Base-by-base conservation (phyloP, 371 early-diverging fungal species). In the Amoeboradix gromovi region DNA sequence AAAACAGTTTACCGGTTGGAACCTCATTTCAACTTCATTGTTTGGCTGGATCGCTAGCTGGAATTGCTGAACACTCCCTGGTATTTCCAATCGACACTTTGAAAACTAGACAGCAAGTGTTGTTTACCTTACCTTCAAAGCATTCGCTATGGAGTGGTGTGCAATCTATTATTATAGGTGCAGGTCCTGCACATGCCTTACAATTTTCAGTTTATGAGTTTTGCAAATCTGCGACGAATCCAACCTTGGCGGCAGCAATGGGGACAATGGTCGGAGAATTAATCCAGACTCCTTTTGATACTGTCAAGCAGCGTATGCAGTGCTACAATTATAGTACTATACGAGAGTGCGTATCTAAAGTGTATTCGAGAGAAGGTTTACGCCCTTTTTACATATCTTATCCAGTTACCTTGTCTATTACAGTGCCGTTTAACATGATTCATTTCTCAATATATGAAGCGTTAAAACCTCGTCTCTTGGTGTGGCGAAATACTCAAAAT, bases 51-150 rank as follows among this genome's bases (percentile, higher is more conserved):
- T 93, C 94, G 1, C 79, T 91, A 22, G 96, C 96, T 29, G 96
- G 96, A 71, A 91, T 94, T 72, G 87, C 89, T 32, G 96, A 95
- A 76, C 96, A 95, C 75, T 83, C 87, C 68, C 83, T 91, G 69
- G 90, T 91, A 87, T 92, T 87, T 79, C 96, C 96, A 12, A 79
- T 94, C 32, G 96, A 95, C 73, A 83, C 84, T 71, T 86, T 93
- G 74, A 94, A 94, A 86, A 89, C 87, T 80, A 72, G 71, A 48
- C 12, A 16, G 12, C 32, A 31, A 66, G 65, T 30, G 1, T 28
- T 88, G 70, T 71, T 81, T 22, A 79, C 86, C 0, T 84, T 84
- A 2, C 89, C 88, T 70, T 88, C 89, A 1, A 77, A 81, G 1
- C 74, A 75, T 30, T 75, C 88, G 17, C 80, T 95, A 67, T 95